A percentile compares a stretch with the other conserved stretches of the same genome.
Conservation (phyloP, 768 basidiomycete genomes). For the Tulasnella calospora region DNA sequence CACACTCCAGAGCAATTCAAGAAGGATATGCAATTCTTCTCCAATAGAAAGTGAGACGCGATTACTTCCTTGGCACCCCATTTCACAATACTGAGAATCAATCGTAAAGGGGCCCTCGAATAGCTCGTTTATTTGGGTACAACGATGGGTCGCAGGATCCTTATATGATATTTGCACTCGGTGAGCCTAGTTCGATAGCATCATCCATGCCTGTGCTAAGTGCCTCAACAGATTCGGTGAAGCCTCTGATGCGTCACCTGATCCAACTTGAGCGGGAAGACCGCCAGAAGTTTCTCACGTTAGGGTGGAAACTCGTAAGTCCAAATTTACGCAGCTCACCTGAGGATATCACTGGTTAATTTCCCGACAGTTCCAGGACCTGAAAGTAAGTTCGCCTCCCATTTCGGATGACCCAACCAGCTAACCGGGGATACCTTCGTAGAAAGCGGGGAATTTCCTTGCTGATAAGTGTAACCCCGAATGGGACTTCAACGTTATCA, state of each 20-base stretch:
- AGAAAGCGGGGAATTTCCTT: too few relatives aligned
- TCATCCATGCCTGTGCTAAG: background rate
- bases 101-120: background rate
- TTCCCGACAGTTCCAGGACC: background rate
- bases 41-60: too few relatives aligned
- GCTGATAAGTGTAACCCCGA: too few relatives aligned
- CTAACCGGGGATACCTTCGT: background rate
- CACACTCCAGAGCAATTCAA: too few relatives aligned
- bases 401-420: too few relatives aligned
- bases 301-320: background rate
- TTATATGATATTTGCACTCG: background rate
- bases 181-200: background rate
- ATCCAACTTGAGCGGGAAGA: background rate
- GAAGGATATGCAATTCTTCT: too few relatives aligned
- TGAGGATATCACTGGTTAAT: background rate
- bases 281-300: background rate
- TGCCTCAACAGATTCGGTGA: background rate
- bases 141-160: background rate
- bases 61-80: too few relatives aligned
- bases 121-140: background rate
- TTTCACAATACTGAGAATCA: background rate
- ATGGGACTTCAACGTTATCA: background rate
- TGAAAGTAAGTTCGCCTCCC: background rate
- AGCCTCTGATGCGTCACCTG: background rate
- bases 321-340: background rate